Base-by-base conservation (phyloP, 1,139 yeast genomes). In the Hansenula sp. region DNA sequence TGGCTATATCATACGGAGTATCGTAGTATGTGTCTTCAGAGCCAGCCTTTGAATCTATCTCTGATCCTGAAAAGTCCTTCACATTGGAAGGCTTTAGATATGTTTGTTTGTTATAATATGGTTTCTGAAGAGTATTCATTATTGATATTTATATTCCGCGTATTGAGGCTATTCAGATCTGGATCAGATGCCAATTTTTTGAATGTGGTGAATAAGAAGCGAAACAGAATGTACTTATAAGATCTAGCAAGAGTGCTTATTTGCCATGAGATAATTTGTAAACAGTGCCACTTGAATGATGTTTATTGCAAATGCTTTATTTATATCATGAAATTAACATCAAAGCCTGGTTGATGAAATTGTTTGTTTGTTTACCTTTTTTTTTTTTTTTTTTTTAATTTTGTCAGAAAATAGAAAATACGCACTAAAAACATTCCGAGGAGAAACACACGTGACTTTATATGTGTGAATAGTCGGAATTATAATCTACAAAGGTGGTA, bases 1-100 rank as follows among this genome's bases (percentile, higher is more conserved):
- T 50, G 1, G 56, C 59, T 12, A 39, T 34, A 28, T 56, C 61
- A 37, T 55, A 55, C n/a, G 60, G 61, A 0, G 52, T 54, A 30
- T 57, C 57, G 16, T 54, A 43, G 0, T 59, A 45, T 2, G 52
- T 39, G 10, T 33, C 35, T n/a, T 33, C 29, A 17, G 29, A 19
- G 6, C 12, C 18, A 3, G 35, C 35, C 22, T 33, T 32, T 32
- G 34, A 32, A 2, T 27, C 16, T 2, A 24, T 7, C 5, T 32
- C 34, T 3, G 34, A 31, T n/a, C n/a, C n/a, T 9, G 34, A 14
- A 16, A 16, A 17, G 6, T 32, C 28, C 4, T 22, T 21, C 3
- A 32, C n/a, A 10, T 12, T 11, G 34, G n/a, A n/a, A n/a, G n/a
- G 34, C 11, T 14, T 33, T 4, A 33, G n/a, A 24, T 33, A 25